A percentile compares a stretch with the other conserved stretches of the same genome.
These are phyloP conservation scores for Desmodesmus armatus DNA, from an alignment of 139 green algal genomes.

Conservation along the genomic window DNA sequence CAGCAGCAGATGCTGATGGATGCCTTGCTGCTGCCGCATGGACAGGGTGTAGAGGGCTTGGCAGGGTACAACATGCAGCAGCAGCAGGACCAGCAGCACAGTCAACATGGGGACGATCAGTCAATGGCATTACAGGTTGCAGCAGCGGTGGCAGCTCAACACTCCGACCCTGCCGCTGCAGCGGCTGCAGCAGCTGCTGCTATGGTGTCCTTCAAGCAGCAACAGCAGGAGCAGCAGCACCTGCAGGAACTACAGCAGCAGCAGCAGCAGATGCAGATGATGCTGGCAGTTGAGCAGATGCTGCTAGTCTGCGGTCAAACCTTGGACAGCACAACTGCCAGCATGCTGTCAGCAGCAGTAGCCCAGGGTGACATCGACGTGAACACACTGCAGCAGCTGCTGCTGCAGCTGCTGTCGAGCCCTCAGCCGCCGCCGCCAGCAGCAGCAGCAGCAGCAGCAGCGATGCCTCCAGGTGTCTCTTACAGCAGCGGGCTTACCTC, in stretches of 20 bases:
- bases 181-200: slow-evolving; percentile 30
- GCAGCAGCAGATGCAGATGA: slow-evolving; percentile 14
- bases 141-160: slow-evolving; percentile 23
- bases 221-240: slow-evolving; percentile 40
- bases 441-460: slow-evolving; percentile 43
- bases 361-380: background rate
- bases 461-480: background rate
- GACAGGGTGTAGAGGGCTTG: background rate
- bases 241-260: too few species aligned
- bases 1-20: background rate
- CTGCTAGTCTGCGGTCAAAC: slow-evolving; percentile 5
- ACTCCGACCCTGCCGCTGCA: slow-evolving; percentile 24
- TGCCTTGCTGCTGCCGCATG: background rate
- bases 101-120: background rate
- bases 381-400: slow-evolving; percentile 25
- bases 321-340: background rate
- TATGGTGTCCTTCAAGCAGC: slow-evolving; percentile 38
- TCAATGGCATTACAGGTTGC: slow-evolving; percentile 24
- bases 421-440: background rate
- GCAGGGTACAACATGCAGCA: background rate
- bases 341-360: background rate
- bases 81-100: slow-evolving; percentile 18
- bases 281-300: slow-evolving; percentile 9
- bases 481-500: too few species aligned
- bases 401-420: slow-evolving; percentile 4